Evolutionary conservation across 169 alveolate genomes (phyloP), one percentile per base, ranked within the genome.

Genomic region (Plasmodium fragile): DNA sequence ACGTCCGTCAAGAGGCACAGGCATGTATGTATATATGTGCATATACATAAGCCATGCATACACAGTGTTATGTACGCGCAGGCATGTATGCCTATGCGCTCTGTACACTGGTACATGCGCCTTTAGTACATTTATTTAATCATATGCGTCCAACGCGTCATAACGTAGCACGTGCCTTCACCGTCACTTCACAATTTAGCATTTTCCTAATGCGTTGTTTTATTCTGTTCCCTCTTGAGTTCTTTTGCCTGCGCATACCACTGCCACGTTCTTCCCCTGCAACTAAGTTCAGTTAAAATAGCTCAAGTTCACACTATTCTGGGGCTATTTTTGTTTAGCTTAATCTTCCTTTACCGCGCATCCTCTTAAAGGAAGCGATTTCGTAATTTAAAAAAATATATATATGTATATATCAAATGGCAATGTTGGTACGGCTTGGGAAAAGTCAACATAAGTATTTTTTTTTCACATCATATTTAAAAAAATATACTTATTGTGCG

Each of bases 231-330:
- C 75, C 2, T 6, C 75, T 65, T 65, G 39, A 65, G n/a, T 25
- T 65, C 36, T 4, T 65, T 22, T 65, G 36, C 75, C 13, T 25
- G 4, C n/a, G 75, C 36, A 28, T 65, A 11, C 36, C 36, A 65
- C 75, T 65, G 75, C 75, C n/a, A 65, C 36, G 75, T 65, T 65
- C 75, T 65, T 65, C 75, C 75, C n/a, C 75, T 25, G 75, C 36
- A 65, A 36, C 7, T 65, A 4, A 65, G 36, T 25, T 65, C 36
- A 65, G 30, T 6, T 49, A 6, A 49, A 49, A 49, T 49, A 11
- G 59, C 59, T 49, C 16, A 49, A 49, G 59, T 49, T 49, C 8
- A 13, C 59, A 49, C 59, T 49, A 49, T 11, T 49, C 2, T 11
- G 59, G 59, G 8, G 59, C 22, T 49, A 49, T 16, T 65, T 65